Evolutionary conservation across 2,329 filamentous ascomycete species (phyloP), one percentile per base, ranked within the genome.

Genomic region (Didymellaceae sp.): DNA sequence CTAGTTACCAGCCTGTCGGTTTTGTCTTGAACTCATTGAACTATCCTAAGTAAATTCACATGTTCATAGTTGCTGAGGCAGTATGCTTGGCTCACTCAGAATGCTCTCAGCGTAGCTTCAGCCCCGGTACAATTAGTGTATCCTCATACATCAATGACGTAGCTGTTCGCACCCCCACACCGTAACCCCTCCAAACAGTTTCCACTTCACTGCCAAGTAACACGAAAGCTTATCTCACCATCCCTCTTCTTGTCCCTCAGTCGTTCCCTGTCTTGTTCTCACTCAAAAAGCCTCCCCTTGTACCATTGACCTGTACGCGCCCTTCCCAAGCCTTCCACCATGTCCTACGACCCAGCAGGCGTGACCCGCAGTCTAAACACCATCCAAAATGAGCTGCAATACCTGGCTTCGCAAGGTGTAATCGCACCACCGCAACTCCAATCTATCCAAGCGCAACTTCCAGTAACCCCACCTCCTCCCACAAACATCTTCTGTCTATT

Each of bases 401-500:
- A 53, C 41, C 59, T 62, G 4, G 58, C 56, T 6, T 50, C 52
- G 10, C 34, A 49, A 7, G 58, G 58, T n/a, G 52, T 61, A 13
- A 32, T 62, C 13, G 52, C 54, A 3, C 26, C 54, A 9, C 59
- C 58, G 5, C 58, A 61, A 16, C 31, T 58, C n/a, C 58, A 59
- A 13, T 56, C 54, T 4, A 61, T 61, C 6, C 55, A 55, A 25
- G 58, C 59, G 9, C 58, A 62, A 24, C 34, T 62, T 6, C 59
- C 59, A 6, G 59, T 49, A 10, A 16, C 7, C 10, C n/a, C 3
- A 9, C 13, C n/a, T n/a, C n/a, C n/a, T n/a, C n/a, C n/a, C n/a
- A n/a, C n/a, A n/a, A n/a, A n/a, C n/a, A 25, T 11, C 8, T 16
- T 8, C 5, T 13, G 6, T 5, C 5, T 9, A 16, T 4, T 3